A percentile compares a stretch with the other conserved stretches of the same genome.
Evolutionary conservation across 108 stramenopile species (phyloP).

Genomic region (Fragilariopsis cylindrus): DNA sequence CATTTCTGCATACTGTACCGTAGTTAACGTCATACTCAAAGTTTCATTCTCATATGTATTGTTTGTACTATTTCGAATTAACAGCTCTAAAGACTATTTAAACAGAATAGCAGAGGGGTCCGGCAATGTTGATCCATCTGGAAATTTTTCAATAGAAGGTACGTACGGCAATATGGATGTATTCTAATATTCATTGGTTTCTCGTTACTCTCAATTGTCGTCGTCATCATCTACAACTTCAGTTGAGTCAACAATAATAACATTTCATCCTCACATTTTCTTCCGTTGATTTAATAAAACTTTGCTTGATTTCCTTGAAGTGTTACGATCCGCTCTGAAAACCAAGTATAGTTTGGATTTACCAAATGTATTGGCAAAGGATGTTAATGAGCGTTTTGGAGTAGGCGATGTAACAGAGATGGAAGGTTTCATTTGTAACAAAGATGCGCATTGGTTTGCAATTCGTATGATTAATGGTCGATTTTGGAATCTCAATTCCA

Average conservation of each 20-base stretch:
- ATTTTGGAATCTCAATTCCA: constrained; percentile 88
- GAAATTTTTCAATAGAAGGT: constrained; percentile 76
- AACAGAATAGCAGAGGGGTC: constrained; percentile 67
- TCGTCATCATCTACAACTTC: too few relatives aligned
- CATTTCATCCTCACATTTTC: too few relatives aligned
- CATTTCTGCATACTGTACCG: not conserved
- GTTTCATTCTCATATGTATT: too few relatives aligned
- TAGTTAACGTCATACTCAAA: too few relatives aligned
- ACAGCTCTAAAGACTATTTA: constrained; percentile 67
- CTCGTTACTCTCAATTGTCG: too few relatives aligned
- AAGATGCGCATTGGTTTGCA: constrained; percentile 85
- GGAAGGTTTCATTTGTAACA: constrained; percentile 81
- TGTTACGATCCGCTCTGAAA: constrained; percentile 66
- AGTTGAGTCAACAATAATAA: too few relatives aligned
- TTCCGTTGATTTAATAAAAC: not conserved
- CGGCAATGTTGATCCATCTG: constrained; percentile 75
- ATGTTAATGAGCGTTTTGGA: constrained; percentile 3
- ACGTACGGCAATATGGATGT: not conserved
- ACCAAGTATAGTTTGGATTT: constrained; percentile 44
- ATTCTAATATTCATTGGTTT: too few relatives aligned
- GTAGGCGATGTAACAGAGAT: constrained; percentile 59
- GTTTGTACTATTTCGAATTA: not conserved
- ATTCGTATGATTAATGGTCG: constrained; percentile 79
- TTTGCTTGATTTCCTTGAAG: constrained; percentile 30
- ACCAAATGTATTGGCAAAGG: constrained; percentile 52